These are phyloP conservation scores for Boletus subparvulus DNA, from an alignment of 768 basidiomycete species.

Conservation along the genomic window DNA sequence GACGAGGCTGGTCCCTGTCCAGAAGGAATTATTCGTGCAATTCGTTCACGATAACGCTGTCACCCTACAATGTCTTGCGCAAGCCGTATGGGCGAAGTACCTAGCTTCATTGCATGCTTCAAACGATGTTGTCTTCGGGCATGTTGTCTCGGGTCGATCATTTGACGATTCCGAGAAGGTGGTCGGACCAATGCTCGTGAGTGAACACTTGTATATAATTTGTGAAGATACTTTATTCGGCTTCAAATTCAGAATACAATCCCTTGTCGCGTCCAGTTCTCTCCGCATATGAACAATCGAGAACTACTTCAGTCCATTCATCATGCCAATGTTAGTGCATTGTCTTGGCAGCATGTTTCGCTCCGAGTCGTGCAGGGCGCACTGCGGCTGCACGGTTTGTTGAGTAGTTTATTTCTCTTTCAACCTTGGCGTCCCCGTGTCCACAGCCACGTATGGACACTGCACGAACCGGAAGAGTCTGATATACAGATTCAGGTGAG, in stretches of 20 bases:
- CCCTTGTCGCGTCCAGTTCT: slow-evolving; percentile 42
- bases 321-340: slow-evolving; percentile 36
- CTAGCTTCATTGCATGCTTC: slow-evolving; percentile 21
- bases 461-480: slow-evolving; percentile 17
- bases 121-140: slow-evolving; percentile 45
- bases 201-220: slow-evolving; percentile 9
- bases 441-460: slow-evolving; percentile 20
- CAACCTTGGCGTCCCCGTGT: slow-evolving; percentile 29
- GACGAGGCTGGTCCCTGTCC: slow-evolving; percentile 16
- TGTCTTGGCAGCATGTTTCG: slow-evolving; percentile 48
- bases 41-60: slow-evolving; percentile 25
- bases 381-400: slow-evolving; percentile 32
- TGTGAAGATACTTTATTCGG: neutral
- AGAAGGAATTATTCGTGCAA: slow-evolving; percentile 1
- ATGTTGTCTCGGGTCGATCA: slow-evolving; percentile 45
- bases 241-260: slow-evolving; percentile 41
- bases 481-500: slow-evolving; percentile 32
- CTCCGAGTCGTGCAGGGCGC: slow-evolving; percentile 41
- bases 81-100: slow-evolving; percentile 33
- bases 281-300: slow-evolving; percentile 24
- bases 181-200: slow-evolving; percentile 47
- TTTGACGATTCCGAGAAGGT: slow-evolving; percentile 42
- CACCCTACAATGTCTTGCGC: slow-evolving; percentile 39
- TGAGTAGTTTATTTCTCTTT: slow-evolving; percentile 47
- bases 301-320: slow-evolving; percentile 40